Conservation (phyloP, 2,329 filamentous ascomycete genomes). For the Tolypocladium capitatum region DNA sequence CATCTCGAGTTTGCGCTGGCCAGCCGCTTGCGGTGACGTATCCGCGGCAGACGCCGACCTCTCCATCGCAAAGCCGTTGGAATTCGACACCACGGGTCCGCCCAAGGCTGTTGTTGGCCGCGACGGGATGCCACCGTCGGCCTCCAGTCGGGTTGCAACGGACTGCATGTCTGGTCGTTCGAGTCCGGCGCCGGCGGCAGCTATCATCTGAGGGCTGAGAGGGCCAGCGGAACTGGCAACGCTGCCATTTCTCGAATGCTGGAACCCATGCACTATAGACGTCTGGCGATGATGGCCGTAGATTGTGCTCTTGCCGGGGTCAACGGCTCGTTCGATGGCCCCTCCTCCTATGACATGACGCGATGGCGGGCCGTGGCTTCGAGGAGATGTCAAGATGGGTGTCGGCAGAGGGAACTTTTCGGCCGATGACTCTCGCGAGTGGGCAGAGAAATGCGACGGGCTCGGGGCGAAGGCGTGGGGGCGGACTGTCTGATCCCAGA, state of each 20-base stretch:
- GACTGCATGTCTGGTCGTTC: slow-evolving; percentile 39
- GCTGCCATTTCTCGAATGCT: slow-evolving; percentile 85
- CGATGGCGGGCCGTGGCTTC: slow-evolving; percentile 26
- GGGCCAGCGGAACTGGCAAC: slow-evolving; percentile 71
- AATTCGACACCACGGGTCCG: slow-evolving; percentile 15
- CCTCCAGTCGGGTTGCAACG: slow-evolving; percentile 29
- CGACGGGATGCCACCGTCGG: slow-evolving; percentile 23
- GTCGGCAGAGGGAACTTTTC: slow-evolving; percentile 32
- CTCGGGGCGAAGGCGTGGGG: slow-evolving; percentile 28
- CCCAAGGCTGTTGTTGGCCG: slow-evolving; percentile 36
- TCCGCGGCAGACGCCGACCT: slow-evolving; percentile 35
- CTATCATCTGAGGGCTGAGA: slow-evolving; percentile 75
- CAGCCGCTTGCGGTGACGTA: slow-evolving; percentile 25
- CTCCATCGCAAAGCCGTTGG: slow-evolving; percentile 22
- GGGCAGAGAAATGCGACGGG: slow-evolving; percentile 27
- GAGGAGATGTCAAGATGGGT: slow-evolving; percentile 20
- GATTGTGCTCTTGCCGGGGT: slow-evolving; percentile 39
- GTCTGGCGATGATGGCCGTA: slow-evolving; percentile 93
- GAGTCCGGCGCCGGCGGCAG: slow-evolving; percentile 46
- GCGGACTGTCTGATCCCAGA: slow-evolving; percentile 39
- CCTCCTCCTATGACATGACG: slow-evolving; percentile 25
- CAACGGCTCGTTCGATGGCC: slow-evolving; percentile 38
- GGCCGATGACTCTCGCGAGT: slow-evolving; percentile 46
- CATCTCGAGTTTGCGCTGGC: slow-evolving; percentile 42
- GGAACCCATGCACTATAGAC: slow-evolving; percentile 91